These are phyloP conservation scores for Ploettnerulaceae sp. DNA, from an alignment of 2,329 filamentous ascomycete genomes.

Conservation along the genomic window DNA sequence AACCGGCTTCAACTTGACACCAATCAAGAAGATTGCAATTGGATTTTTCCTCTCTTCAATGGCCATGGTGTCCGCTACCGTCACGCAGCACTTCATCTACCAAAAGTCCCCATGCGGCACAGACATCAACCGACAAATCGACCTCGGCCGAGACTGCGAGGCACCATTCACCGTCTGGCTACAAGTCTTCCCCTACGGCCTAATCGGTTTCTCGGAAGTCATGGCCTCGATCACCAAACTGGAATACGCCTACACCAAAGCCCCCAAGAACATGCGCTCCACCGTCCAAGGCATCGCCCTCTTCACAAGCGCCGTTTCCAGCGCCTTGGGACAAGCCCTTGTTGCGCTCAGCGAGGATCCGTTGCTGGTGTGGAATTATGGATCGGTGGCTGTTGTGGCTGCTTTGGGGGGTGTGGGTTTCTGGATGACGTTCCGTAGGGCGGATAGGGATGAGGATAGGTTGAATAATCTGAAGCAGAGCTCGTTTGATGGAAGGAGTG, in stretches of 20 bases:
- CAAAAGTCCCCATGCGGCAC: conserved; percentile 49
- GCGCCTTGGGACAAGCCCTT: conserved; percentile 37
- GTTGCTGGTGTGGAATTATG: conserved; percentile 37
- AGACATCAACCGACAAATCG: conserved; percentile 40
- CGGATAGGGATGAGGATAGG: conserved; percentile 32
- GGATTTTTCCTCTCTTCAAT: conserved; percentile 50
- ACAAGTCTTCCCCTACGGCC: conserved; percentile 45
- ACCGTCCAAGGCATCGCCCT: conserved; percentile 55
- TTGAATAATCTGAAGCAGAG: conserved; percentile 26
- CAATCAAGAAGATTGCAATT: conserved; percentile 50
- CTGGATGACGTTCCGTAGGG: conserved; percentile 29
- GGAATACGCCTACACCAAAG: conserved; percentile 71
- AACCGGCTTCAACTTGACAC: conserved; percentile 49
- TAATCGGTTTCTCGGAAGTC: conserved; percentile 55
- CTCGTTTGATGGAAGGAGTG: conserved; percentile 1
- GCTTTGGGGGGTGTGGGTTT: conserved; percentile 29
- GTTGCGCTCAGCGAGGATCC: conserved; percentile 40
- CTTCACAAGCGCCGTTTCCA: conserved; percentile 52
- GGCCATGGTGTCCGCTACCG: conserved; percentile 52
- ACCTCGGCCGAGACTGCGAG: conserved; percentile 14
- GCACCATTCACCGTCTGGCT: conserved; percentile 48
- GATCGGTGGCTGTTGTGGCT: conserved; percentile 26
- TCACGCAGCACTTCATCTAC: conserved; percentile 56
- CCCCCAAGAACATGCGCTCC: conserved; percentile 62
- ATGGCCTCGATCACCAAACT: conserved; percentile 63